Conservation (phyloP, 2,329 filamentous ascomycete species). For the Colletotrichum australisinense region DNA sequence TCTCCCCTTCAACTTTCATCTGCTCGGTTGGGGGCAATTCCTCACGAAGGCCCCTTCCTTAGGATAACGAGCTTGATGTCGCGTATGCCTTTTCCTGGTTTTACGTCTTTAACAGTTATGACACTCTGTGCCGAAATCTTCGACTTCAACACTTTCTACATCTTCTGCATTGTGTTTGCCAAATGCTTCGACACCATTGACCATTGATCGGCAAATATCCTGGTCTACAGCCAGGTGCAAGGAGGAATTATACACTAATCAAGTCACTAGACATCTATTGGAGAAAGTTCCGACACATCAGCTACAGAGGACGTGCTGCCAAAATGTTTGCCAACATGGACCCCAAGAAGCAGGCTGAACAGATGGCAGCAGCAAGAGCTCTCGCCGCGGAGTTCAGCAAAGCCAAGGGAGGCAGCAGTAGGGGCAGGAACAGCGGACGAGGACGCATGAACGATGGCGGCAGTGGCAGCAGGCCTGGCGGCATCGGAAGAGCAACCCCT, state of each 20-base stretch:
- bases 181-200: neutral
- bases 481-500: neutral
- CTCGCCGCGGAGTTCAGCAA: neutral
- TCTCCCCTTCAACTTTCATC: neutral
- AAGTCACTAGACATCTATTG: neutral
- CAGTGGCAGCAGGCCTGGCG: neutral
- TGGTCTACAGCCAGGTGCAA: neutral
- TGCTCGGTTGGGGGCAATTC: neutral
- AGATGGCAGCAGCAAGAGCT: constrained; percentile 4
- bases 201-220: neutral
- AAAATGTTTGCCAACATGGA: neutral
- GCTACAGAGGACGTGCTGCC: neutral
- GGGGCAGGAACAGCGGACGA: neutral
- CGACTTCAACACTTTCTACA: neutral
- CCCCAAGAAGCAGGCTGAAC: neutral
- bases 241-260: neutral
- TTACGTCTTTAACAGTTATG: neutral
- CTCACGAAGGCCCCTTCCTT: neutral
- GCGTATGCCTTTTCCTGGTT: neutral
- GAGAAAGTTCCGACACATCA: neutral
- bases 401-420: neutral
- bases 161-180: neutral
- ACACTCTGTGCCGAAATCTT: neutral
- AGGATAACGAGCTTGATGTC: neutral
- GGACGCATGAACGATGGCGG: neutral